Conservation (phyloP, 257 asterid genomes). For the Fraxinus excelsior region DNA sequence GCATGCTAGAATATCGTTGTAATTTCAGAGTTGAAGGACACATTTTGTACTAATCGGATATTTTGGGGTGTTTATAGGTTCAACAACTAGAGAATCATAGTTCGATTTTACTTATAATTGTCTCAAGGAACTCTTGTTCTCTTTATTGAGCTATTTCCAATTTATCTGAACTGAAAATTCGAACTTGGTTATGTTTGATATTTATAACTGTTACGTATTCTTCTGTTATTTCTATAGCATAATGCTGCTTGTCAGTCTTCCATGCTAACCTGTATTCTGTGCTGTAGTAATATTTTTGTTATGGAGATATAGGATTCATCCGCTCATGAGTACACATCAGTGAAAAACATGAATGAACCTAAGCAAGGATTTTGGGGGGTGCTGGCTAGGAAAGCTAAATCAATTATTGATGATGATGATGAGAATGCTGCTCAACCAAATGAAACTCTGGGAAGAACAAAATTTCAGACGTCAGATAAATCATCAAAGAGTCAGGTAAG, state of each 20-base stretch:
- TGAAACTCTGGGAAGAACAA: conserved; percentile 45
- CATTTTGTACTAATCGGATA: neutral
- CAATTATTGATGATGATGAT: conserved; percentile 89
- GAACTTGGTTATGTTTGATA: neutral
- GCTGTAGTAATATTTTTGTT: conserved; percentile 26
- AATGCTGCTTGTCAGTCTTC: conserved; percentile 11
- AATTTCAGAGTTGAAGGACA: neutral
- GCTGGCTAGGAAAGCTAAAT: conserved; percentile 86
- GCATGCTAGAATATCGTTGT: neutral
- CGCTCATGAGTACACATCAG: conserved; percentile 55
- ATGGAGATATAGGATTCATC: conserved; percentile 53
- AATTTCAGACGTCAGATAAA: conserved; percentile 47
- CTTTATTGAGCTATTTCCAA: conserved; percentile 6
- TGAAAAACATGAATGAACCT: conserved; percentile 57
- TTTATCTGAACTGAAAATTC: conserved; percentile 1
- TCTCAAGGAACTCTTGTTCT: neutral
- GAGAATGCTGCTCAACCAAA: conserved; percentile 51
- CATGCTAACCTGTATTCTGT: conserved; percentile 17
- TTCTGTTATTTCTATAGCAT: conserved; percentile 20
- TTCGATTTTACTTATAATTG: neutral
- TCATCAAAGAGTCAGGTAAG: conserved; percentile 63
- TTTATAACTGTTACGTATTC: neutral
- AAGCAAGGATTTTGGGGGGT: conserved; percentile 94
- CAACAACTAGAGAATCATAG: conserved; percentile 8
- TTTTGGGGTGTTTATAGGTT: neutral